These are phyloP conservation scores for Zymoseptoria tritici DNA, from an alignment of 2,329 filamentous ascomycete genomes.

Conservation along the genomic window DNA sequence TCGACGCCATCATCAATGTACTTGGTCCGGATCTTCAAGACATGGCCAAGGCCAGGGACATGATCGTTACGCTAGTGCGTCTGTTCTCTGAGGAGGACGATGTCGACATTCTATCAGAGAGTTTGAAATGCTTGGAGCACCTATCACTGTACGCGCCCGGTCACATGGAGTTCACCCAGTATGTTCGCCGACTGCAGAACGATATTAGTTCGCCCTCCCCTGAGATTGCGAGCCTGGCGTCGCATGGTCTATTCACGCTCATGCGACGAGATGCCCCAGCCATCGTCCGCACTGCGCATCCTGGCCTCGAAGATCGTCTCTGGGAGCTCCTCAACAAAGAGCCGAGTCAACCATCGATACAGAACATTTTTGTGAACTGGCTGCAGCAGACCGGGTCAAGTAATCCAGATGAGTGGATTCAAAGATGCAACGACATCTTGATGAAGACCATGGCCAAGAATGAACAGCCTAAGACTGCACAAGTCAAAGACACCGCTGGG, in stretches of 20 bases:
- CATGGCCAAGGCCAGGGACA: slow-evolving; percentile 78
- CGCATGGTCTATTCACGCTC: slow-evolving; percentile 84
- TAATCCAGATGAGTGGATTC: slow-evolving; percentile 78
- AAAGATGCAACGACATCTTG: slow-evolving; percentile 78
- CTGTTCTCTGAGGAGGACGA: slow-evolving; percentile 69
- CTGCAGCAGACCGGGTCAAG: slow-evolving; percentile 77
- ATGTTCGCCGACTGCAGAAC: slow-evolving; percentile 73
- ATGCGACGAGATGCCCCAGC: slow-evolving; percentile 89
- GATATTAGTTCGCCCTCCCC: slow-evolving; percentile 64
- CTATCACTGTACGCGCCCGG: slow-evolving; percentile 85
- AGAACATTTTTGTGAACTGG: slow-evolving; percentile 87
- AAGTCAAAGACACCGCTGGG: slow-evolving; percentile 43
- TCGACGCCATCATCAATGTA: slow-evolving; percentile 95
- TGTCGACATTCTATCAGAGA: slow-evolving; percentile 63
- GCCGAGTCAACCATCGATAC: slow-evolving; percentile 70
- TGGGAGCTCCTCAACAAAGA: slow-evolving; percentile 80
- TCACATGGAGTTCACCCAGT: slow-evolving; percentile 74
- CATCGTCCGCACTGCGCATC: slow-evolving; percentile 66
- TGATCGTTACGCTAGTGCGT: slow-evolving; percentile 78
- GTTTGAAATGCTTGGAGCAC: slow-evolving; percentile 79
- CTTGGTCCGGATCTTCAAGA: slow-evolving; percentile 93
- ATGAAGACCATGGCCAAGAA: slow-evolving; percentile 73
- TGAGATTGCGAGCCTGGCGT: slow-evolving; percentile 70
- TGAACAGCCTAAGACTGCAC: slow-evolving; percentile 41
- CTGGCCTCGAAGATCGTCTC: slow-evolving; percentile 78